phyloP scores from a whole-genome alignment of 805 yeast genomes.

The Metschnikowia aberdeeniae region DNA sequence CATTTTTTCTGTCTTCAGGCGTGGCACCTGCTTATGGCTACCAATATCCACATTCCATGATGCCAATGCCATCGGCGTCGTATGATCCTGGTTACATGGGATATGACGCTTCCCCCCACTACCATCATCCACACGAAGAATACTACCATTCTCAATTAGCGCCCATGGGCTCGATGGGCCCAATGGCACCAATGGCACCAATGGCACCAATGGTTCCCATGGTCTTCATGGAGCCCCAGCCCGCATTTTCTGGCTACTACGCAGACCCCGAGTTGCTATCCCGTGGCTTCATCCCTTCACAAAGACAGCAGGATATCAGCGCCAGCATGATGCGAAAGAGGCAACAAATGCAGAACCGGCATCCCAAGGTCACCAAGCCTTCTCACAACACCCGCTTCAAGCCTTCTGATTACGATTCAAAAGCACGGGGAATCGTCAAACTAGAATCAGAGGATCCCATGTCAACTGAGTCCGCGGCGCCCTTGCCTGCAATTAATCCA shows the following conservation, averaged over 20 bases:
- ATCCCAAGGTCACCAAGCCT: constrained; percentile 13
- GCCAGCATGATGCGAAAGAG: constrained; percentile 33
- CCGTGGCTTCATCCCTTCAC: constrained; percentile 17
- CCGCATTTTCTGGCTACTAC: constrained; percentile 5
- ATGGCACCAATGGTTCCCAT: constrained; percentile 6
- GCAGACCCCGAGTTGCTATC: constrained; percentile 9
- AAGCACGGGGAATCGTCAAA: constrained; percentile 8
- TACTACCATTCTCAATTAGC: constrained; percentile 7
- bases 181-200: constrained; percentile 8
- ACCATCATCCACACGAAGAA: constrained; percentile 11
- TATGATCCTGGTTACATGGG: constrained; percentile 5
- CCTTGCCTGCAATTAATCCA: not conserved
- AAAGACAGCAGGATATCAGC: constrained; percentile 30
- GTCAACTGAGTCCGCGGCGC: constrained; percentile 8
- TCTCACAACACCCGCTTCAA: constrained; percentile 1
- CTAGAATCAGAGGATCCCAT: constrained; percentile 6
- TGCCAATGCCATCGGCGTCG: constrained; percentile 9
- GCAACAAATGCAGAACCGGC: constrained; percentile 20
- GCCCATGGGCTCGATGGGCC: constrained; percentile 6
- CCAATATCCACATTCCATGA: constrained; percentile 9
- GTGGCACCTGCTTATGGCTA: constrained; percentile 5
- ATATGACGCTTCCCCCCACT: constrained; percentile 6
- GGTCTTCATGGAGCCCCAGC: constrained; percentile 7
- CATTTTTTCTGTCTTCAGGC: constrained; percentile 7
- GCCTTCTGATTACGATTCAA: constrained; percentile 8